Percentiles rank a stretch among this genome's conserved stretches.
These are phyloP conservation scores for Anthracocystis walkeri DNA, from an alignment of 1,284 basidiomycete species.

Conservation along the genomic window DNA sequence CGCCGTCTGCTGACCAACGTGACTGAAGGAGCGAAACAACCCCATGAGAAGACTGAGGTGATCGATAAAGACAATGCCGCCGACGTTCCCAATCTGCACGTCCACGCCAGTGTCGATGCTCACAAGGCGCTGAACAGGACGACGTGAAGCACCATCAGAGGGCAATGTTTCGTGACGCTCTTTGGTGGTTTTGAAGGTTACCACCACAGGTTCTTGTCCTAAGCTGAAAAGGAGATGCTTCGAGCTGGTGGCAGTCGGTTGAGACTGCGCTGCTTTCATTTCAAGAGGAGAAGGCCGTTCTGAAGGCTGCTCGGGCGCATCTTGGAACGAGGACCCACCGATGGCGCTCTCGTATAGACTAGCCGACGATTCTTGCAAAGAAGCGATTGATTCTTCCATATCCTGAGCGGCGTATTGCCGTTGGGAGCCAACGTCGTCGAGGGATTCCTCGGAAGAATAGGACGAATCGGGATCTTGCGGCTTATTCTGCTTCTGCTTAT, in stretches of 20 bases:
- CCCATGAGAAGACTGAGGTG: conserved; percentile 28
- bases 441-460: conserved; percentile 29
- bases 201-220: conserved; percentile 22
- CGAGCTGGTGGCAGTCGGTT: background rate
- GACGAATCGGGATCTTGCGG: conserved; percentile 10
- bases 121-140: conserved; percentile 22
- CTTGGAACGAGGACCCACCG: conserved; percentile 10
- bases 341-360: conserved; percentile 51
- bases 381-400: conserved; percentile 19
- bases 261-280: background rate
- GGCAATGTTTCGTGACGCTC: conserved; percentile 23
- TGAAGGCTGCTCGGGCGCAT: background rate
- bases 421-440: background rate
- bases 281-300: background rate
- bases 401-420: background rate
- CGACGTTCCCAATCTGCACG: conserved; percentile 34
- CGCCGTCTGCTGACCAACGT: background rate
- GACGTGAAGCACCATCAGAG: conserved; percentile 15
- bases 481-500: conserved; percentile 3
- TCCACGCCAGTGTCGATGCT: conserved; percentile 29
- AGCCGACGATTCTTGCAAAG: conserved; percentile 33
- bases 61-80: conserved; percentile 30
- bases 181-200: conserved; percentile 35
- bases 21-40: conserved; percentile 2
- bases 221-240: conserved; percentile 29